phyloP scores from a whole-genome alignment of 441 rosid genomes.

The Codiaeum variegatum region DNA sequence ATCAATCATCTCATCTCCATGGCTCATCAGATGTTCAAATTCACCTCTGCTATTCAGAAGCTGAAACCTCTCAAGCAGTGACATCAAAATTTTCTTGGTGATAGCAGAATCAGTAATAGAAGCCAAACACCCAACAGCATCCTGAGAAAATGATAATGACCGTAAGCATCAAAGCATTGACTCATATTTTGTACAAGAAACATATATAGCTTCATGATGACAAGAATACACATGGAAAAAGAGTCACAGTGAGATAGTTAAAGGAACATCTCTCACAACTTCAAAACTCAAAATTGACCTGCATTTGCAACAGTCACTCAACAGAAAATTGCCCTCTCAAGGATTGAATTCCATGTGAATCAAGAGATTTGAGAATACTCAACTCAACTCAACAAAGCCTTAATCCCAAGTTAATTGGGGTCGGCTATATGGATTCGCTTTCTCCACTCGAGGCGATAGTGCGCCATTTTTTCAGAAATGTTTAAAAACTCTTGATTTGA shows the following conservation, averaged over 20 bases:
- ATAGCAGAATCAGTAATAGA: constrained; percentile 65
- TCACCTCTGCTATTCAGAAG: constrained; percentile 45
- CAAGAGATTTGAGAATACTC: not conserved
- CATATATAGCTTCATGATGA: too few species aligned
- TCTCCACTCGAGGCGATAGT: too few species aligned
- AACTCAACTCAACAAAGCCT: too few species aligned
- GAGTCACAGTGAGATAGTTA: not conserved
- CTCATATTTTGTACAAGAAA: not conserved
- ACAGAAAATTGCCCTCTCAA: not conserved
- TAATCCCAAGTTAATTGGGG: too few species aligned
- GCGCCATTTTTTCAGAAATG: too few species aligned
- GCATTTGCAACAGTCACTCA: not conserved
- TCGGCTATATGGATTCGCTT: too few species aligned
- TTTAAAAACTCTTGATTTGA: too few species aligned
- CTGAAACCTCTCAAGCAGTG: constrained; percentile 56
- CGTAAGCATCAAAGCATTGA: not conserved
- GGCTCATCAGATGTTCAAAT: constrained; percentile 29
- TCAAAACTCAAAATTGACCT: not conserved
- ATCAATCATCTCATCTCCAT: constrained; percentile 31
- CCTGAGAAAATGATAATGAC: constrained; percentile 40
- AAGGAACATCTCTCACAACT: not conserved
- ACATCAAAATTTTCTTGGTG: constrained; percentile 52
- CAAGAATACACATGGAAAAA: not conserved
- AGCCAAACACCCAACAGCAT: constrained; percentile 81
- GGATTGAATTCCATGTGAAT: not conserved